Evolutionary conservation across 2,329 filamentous ascomycete species (phyloP), one percentile per base, ranked within the genome.

Genomic region (Xylariaceae sp.): DNA sequence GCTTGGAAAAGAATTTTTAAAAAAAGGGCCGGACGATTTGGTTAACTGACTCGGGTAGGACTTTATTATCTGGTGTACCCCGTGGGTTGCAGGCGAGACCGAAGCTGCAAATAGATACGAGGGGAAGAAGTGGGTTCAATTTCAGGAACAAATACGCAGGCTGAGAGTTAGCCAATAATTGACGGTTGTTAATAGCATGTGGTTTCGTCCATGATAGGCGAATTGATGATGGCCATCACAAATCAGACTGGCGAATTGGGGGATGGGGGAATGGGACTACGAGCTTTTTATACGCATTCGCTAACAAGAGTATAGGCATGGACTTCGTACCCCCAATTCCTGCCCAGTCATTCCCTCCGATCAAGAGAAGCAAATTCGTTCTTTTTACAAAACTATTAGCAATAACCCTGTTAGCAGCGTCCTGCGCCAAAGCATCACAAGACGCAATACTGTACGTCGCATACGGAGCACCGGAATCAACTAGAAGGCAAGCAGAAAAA

Each of bases 231-330:
- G n/a, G 46, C 51, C 31, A 24, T 45, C 31, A 44, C 50, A 48
- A 24, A 55, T 43, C 31, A 36, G 50, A 47, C n/a, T n/a, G n/a
- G n/a, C n/a, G n/a, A n/a, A n/a, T n/a, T n/a, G n/a, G n/a, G n/a
- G n/a, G n/a, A n/a, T n/a, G n/a, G n/a, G n/a, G 23, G 11, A 46
- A 52, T 29, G 55, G 58, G 58, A 41, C 33, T 59, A 17, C 39
- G 39, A 59, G 47, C 43, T 29, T 46, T 59, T 61, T 61, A 61
- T 61, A 61, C 56, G 56, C 31, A 14, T 49, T n/a, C n/a, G n/a
- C n/a, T n/a, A n/a, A n/a, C n/a, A n/a, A n/a, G n/a, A n/a, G n/a
- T 41, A 23, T 23, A 23, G 28, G 39, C n/a, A 41, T 11, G 36
- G 19, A 39, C 36, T 11, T 19, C n/a, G 36, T 39, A 39, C 36